Conservation (phyloP, 2,329 filamentous ascomycete genomes). For the Trematosphaeria pertusa region DNA sequence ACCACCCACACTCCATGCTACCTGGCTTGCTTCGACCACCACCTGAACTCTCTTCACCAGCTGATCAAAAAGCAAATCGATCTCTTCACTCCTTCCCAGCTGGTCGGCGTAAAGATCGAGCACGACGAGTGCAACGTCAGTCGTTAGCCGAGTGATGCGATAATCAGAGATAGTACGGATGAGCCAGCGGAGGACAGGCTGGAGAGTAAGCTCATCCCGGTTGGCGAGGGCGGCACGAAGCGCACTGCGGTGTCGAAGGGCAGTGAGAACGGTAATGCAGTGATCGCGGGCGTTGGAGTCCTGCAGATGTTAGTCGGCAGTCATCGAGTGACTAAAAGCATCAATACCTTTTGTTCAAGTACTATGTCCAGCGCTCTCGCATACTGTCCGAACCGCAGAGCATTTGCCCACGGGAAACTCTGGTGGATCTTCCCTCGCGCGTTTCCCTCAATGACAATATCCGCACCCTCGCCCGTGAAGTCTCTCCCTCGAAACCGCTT, state of each 20-base stretch:
- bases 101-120: constrained; percentile 88
- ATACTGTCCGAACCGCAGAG: constrained; percentile 81
- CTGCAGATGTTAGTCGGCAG: constrained; percentile 23
- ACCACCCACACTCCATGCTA: constrained; percentile 80
- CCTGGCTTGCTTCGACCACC: constrained; percentile 83
- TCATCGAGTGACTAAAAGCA: not conserved
- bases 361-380: constrained; percentile 79
- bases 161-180: constrained; percentile 82
- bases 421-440: constrained; percentile 69
- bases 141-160: constrained; percentile 78
- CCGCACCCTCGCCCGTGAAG: constrained; percentile 81
- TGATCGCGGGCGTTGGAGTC: constrained; percentile 43
- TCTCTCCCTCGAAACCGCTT: constrained; percentile 74
- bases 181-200: constrained; percentile 85
- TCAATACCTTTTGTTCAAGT: constrained; percentile 56
- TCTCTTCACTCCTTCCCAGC: constrained; percentile 73
- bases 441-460: constrained; percentile 85
- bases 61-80: constrained; percentile 72
- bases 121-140: constrained; percentile 81
- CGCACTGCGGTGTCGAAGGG: constrained; percentile 86
- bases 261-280: constrained; percentile 78
- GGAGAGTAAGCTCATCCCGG: constrained; percentile 80
- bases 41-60: constrained; percentile 74
- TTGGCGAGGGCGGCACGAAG: constrained; percentile 79
- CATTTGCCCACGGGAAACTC: constrained; percentile 78